These are phyloP conservation scores for Diplogelasinospora grovesii DNA, from an alignment of 495 filamentous ascomycete genomes.

Conservation along the genomic window DNA sequence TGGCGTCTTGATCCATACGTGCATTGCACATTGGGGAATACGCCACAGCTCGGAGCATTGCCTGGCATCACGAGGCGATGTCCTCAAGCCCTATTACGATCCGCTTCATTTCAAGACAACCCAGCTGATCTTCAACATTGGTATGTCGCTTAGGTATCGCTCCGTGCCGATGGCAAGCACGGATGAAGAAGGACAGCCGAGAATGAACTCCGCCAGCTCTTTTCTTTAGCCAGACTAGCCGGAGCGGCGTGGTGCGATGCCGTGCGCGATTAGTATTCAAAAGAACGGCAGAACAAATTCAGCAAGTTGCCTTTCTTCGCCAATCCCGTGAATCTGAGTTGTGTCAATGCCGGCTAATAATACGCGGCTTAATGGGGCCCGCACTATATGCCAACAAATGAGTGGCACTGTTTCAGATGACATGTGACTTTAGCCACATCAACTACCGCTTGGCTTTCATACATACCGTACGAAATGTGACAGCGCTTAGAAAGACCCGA, in stretches of 20 bases:
- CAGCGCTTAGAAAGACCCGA: too few relatives aligned
- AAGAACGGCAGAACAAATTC: neutral
- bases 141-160: neutral
- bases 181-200: constrained; percentile 8
- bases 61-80: too few relatives aligned
- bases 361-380: constrained; percentile 15
- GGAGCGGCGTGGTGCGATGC: neutral
- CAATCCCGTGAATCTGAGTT: constrained; percentile 10
- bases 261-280: neutral
- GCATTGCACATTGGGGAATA: too few relatives aligned
- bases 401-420: constrained; percentile 12
- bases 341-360: constrained; percentile 13
- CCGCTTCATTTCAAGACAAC: too few relatives aligned
- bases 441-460: constrained; percentile 23
- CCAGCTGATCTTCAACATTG: too few relatives aligned
- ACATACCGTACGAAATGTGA: too few relatives aligned
- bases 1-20: too few relatives aligned
- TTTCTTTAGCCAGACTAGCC: constrained; percentile 1
- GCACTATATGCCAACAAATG: constrained; percentile 13
- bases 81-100: too few relatives aligned
- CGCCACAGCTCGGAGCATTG: too few relatives aligned
- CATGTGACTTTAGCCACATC: constrained; percentile 13
- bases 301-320: neutral
- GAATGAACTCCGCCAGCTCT: constrained; percentile 1
- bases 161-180: constrained; percentile 9